These are phyloP conservation scores for Nasturtium officinale DNA, from an alignment of 345 rosid species.

Conservation along the genomic window DNA sequence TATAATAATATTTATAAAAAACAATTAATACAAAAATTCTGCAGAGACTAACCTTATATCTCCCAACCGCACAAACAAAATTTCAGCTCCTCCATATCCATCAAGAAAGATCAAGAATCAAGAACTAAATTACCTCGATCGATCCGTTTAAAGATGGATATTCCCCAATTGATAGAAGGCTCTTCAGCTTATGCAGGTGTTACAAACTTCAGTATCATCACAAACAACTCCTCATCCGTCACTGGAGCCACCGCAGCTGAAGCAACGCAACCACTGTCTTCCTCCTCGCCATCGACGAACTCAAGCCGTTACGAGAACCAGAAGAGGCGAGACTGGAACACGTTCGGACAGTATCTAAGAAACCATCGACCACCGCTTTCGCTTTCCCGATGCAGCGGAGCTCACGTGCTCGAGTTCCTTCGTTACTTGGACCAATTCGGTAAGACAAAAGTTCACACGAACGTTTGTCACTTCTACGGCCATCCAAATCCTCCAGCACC, in stretches of 20 bases:
- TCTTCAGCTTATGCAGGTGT: slow-evolving; percentile 32
- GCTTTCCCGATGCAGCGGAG: slow-evolving; percentile 61
- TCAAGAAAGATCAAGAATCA: slow-evolving; percentile 33
- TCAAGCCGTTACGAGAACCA: slow-evolving; percentile 74
- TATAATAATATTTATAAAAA: not conserved
- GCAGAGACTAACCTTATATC: slow-evolving; percentile 31
- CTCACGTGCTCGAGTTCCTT: slow-evolving; percentile 73
- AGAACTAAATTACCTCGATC: slow-evolving; percentile 5
- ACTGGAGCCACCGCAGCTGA: slow-evolving; percentile 22
- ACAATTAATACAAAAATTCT: slow-evolving; percentile 21
- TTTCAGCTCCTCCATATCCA: slow-evolving; percentile 33
- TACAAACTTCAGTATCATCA: slow-evolving; percentile 36
- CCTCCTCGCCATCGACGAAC: slow-evolving; percentile 46
- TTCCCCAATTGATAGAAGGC: slow-evolving; percentile 43
- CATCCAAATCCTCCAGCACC: slow-evolving; percentile 71
- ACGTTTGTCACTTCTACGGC: slow-evolving; percentile 65
- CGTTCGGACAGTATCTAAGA: slow-evolving; percentile 64
- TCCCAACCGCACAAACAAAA: slow-evolving; percentile 40
- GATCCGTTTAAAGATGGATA: slow-evolving; percentile 31
- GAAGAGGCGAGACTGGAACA: slow-evolving; percentile 80
- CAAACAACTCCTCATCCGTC: slow-evolving; percentile 42
- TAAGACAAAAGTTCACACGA: slow-evolving; percentile 69
- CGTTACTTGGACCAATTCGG: slow-evolving; percentile 76
- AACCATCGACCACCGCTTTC: slow-evolving; percentile 69
- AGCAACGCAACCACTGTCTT: slow-evolving; percentile 32